phyloP scores from a whole-genome alignment of 2,329 filamentous ascomycete genomes.

The Chrysosporium queenslandicum region DNA sequence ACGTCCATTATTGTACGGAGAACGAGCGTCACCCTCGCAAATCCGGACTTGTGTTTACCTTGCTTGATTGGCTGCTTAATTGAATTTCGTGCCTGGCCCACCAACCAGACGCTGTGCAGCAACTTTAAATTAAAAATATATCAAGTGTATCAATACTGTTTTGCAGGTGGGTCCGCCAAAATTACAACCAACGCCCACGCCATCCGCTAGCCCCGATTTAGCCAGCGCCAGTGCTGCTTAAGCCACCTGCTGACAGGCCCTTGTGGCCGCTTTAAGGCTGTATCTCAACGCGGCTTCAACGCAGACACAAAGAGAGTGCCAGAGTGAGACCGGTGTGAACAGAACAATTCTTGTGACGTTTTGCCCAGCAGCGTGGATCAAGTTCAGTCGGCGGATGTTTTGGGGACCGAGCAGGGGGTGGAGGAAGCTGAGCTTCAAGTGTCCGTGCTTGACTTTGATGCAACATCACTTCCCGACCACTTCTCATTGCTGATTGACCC shows the following conservation, averaged over 20 bases:
- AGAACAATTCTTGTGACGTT: too few species aligned
- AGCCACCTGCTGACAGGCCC: neutral
- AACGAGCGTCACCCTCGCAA: too few species aligned
- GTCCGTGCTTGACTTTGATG: too few species aligned
- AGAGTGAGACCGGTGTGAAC: too few species aligned
- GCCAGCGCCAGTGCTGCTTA: neutral
- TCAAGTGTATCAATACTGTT: neutral
- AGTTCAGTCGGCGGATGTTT: too few species aligned
- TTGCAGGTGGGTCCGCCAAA: neutral
- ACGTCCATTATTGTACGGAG: neutral
- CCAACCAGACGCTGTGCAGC: neutral
- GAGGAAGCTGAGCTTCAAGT: too few species aligned
- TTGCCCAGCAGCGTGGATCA: too few species aligned
- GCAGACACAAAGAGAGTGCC: too few species aligned
- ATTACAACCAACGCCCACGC: neutral
- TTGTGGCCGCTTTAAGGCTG: neutral
- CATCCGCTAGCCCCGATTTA: neutral
- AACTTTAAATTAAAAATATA: neutral
- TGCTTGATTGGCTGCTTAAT: neutral
- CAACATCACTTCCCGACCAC: too few species aligned
- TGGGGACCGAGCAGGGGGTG: too few species aligned
- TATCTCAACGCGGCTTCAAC: too few species aligned
- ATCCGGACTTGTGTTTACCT: neutral
- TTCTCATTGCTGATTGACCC: too few species aligned
- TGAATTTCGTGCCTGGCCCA: conserved; percentile 1